Conservation (phyloP, 768 basidiomycete species). For the Boletus subparvulus region DNA sequence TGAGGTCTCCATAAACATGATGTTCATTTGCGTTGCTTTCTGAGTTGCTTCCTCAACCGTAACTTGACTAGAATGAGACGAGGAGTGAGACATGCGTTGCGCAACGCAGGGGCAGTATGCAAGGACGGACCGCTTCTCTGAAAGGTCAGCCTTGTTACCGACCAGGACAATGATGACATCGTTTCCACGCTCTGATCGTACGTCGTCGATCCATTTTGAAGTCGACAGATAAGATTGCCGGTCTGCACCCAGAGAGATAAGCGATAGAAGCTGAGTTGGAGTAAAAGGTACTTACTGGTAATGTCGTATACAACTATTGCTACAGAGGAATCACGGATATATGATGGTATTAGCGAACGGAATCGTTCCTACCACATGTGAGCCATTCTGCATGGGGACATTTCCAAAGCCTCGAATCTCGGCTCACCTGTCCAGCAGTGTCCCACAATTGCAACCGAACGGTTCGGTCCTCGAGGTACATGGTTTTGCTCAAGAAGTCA, state of each 20-base stretch:
- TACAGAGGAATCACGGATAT: constrained; percentile 98
- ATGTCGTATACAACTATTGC: constrained; percentile 99
- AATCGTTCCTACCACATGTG: constrained; percentile 76
- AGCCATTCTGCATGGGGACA: constrained; percentile 3
- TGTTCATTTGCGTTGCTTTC: constrained; percentile 84
- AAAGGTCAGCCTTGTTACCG: constrained; percentile 98
- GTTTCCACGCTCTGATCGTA: constrained; percentile 93
- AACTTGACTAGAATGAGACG: constrained; percentile 74
- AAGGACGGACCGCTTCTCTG: constrained; percentile 85
- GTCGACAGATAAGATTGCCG: constrained; percentile 98
- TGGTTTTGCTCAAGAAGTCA: constrained; percentile 99
- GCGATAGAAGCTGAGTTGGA: constrained; percentile 1
- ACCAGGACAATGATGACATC: constrained; percentile 99
- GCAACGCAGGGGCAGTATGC: not conserved
- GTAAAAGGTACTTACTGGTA: constrained; percentile 66
- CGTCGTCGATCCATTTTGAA: constrained; percentile 99
- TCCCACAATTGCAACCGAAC: constrained; percentile 98
- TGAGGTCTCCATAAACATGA: constrained; percentile 99
- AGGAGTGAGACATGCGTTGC: constrained; percentile 4
- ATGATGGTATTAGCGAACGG: constrained; percentile 94
- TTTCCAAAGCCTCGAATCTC: not conserved
- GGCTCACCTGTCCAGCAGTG: constrained; percentile 85
- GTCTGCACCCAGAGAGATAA: constrained; percentile 47
- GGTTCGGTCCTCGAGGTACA: constrained; percentile 98
- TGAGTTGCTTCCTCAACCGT: constrained; percentile 95